phyloP scores from a whole-genome alignment of 2,329 filamentous ascomycete species.

The Penicillium sp. region DNA sequence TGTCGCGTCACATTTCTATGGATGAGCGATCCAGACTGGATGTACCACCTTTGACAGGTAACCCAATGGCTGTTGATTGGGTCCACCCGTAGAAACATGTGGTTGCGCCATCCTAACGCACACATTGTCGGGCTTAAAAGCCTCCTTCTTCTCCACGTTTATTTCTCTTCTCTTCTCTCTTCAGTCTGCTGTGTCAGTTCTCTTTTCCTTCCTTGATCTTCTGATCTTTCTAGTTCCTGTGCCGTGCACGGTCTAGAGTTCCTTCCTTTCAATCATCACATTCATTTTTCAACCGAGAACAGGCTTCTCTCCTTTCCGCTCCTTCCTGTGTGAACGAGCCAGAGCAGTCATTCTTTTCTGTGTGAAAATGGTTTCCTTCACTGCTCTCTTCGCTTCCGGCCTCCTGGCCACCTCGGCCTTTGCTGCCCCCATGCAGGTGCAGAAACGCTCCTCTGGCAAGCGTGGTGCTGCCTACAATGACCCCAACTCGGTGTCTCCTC shows the following conservation, averaged over 20 bases:
- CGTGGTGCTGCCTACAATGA: constrained; percentile 42
- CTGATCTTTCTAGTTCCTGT: constrained; percentile 22
- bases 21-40: background rate
- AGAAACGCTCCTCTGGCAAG: constrained; percentile 25
- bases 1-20: background rate
- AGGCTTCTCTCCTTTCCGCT: constrained; percentile 15
- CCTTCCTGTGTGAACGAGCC: constrained; percentile 3
- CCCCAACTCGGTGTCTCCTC: constrained; percentile 28
- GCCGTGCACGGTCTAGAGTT: constrained; percentile 30
- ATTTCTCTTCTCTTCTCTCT: constrained; percentile 5
- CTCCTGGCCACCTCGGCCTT: constrained; percentile 35
- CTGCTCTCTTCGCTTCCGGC: constrained; percentile 30
- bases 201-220: constrained; percentile 13
- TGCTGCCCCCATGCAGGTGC: constrained; percentile 28
- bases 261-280: constrained; percentile 22
- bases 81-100: background rate
- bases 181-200: constrained; percentile 4
- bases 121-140: constrained; percentile 5
- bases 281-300: constrained; percentile 20
- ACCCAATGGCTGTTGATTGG: background rate
- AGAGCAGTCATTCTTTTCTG: constrained; percentile 1
- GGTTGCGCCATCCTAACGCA: constrained; percentile 6
- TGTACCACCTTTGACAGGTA: background rate
- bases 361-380: constrained; percentile 39
- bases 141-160: constrained; percentile 3